Base-by-base conservation (phyloP, 2,329 filamentous ascomycete species). In the Diaporthe citriasiana region DNA sequence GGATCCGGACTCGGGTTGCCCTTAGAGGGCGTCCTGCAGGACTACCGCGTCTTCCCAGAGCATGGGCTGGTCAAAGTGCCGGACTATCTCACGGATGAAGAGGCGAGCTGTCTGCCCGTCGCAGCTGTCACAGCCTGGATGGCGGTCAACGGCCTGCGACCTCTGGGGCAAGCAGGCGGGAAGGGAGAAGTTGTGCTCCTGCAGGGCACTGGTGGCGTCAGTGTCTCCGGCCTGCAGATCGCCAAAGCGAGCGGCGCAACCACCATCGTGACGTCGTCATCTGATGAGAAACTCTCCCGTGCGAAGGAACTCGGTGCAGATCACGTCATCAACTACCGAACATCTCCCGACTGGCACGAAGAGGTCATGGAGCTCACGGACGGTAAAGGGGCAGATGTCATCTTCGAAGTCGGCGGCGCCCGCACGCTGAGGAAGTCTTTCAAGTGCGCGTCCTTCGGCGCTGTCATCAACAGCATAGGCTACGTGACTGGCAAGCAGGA, bases 41-140 rank as follows among this genome's bases (percentile, higher is more conserved):
- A 90, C 77, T 89, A 92, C 78, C 87, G 90, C 59, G 87, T 90
- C 40, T 92, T 93, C 78, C 84, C 87, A 0, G 87, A 85, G 8
- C 82, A 84, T n/a, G 87, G 87, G 1, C 82, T 93, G 40, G 88
- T 93, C 17, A 85, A 82, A 53, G 85, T 87, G 0, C 91, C 91
- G 0, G 84, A 83, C 0, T 89, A 92, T 78, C 78, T 93, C 69
- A 85, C 83, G 5, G 86, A 90, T 74, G 89, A 90, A 75, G 89
- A 93, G 80, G 91, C 90, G 0, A 84, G 85, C 27, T 90, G 89
- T 56, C 79, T 93, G 8, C 90, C 91, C 10, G 89, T 92, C 75
- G 90, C 91, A 0, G 86, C 85, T 1, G 85, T 92, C 40, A 93
- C 91, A 2, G 91, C 91, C 0, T 92, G 89, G 90, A 92, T 90